Evolutionary conservation across 805 yeast species (phyloP).

Genomic region (Yamadazyma tumulicola): DNA sequence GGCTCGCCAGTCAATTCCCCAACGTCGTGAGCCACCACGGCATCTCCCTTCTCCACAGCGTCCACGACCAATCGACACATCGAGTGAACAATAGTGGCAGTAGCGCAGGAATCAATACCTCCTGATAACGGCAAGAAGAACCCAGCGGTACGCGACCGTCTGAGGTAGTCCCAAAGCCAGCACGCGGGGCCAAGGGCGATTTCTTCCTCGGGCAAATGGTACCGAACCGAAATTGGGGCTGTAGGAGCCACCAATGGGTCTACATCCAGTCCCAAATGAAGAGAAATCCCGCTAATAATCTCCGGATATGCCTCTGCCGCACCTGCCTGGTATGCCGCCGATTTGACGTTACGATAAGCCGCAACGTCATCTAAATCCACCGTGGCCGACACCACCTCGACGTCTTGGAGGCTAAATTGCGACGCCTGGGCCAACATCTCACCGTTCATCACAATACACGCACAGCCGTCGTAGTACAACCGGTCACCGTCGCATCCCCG

Average conservation of each 20-base stretch:
- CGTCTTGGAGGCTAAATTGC: conserved; percentile 86
- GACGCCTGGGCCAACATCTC: conserved; percentile 87
- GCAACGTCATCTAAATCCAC: conserved; percentile 91
- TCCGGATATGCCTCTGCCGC: conserved; percentile 20
- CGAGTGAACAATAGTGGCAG: conserved; percentile 88
- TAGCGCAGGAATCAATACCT: conserved; percentile 97
- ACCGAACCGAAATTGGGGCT: conserved; percentile 44
- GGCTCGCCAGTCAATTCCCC: conserved; percentile 49
- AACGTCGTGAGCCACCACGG: conserved; percentile 75
- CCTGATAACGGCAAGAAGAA: conserved; percentile 93
- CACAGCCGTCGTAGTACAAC: conserved; percentile 95
- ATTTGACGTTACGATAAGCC: conserved; percentile 69
- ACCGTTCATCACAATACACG: conserved; percentile 90
- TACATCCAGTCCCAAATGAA: conserved; percentile 61
- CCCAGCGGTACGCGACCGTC: conserved; percentile 89
- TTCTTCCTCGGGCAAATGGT: conserved; percentile 89
- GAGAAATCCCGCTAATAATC: conserved; percentile 58
- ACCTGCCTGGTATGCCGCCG: conserved; percentile 74
- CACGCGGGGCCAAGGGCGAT: conserved; percentile 98
- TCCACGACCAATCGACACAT: conserved; percentile 85
- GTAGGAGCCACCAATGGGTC: conserved; percentile 64
- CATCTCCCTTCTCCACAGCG: conserved; percentile 65
- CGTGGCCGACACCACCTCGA: conserved; percentile 94
- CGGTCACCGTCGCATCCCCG: conserved; percentile 99
- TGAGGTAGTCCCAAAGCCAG: conserved; percentile 97